phyloP scores from a whole-genome alignment of 2,329 filamentous ascomycete genomes.

The Juglanconis oblonga region DNA sequence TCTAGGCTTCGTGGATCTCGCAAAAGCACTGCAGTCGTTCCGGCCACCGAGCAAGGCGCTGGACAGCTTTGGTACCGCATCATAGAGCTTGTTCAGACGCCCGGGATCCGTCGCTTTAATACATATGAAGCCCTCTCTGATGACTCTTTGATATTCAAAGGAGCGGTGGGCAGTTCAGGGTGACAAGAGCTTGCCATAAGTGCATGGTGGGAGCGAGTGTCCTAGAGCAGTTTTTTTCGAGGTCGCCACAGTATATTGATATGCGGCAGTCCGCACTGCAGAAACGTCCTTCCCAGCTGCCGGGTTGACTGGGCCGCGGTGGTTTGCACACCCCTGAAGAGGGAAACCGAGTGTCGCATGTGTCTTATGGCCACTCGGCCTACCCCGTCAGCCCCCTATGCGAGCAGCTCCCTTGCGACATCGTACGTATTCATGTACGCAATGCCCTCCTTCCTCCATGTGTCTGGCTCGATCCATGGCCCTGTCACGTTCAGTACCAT shows the following conservation, averaged over 20 bases:
- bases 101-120: too few species aligned
- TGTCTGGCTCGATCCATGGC: conserved; percentile 44
- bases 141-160: too few species aligned
- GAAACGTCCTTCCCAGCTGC: background rate
- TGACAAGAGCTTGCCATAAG: too few species aligned
- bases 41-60: too few species aligned
- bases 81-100: too few species aligned
- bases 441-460: conserved; percentile 45
- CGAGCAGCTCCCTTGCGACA: conserved; percentile 35
- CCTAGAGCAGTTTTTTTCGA: too few species aligned
- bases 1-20: too few species aligned
- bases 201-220: too few species aligned
- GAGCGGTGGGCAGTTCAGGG: too few species aligned
- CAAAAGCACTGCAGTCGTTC: too few species aligned
- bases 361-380: background rate
- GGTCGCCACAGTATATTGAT: background rate
- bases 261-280: background rate
- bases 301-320: background rate
- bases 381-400: conserved; percentile 1
- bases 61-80: too few species aligned
- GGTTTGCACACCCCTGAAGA: background rate
- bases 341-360: background rate
- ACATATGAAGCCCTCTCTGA: too few species aligned
- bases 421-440: conserved; percentile 38
- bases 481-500: conserved; percentile 43